Evolutionary conservation across 257 asterid genomes (phyloP), one percentile per base, ranked within the genome.

Genomic region (Cynanchum wilfordii): DNA sequence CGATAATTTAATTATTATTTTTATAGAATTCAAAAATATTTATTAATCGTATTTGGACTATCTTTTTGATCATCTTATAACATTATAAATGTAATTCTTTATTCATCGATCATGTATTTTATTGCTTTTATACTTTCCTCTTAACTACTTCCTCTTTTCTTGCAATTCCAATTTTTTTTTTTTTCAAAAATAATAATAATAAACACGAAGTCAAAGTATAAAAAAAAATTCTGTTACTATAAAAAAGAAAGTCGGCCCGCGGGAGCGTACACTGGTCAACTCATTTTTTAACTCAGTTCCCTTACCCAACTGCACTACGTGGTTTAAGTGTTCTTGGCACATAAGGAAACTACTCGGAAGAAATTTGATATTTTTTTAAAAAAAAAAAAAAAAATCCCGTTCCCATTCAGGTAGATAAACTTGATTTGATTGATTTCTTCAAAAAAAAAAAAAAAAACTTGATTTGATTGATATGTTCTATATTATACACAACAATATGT

Each of bases 231-330:
- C 10, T 10, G 10, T 8, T 42, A 7, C 52, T 15, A 17, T 5
- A 3, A 17, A 38, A 52, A 63, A n/a, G 52, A 64, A 25, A 20
- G 66, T 70, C 71, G 76, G 50, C 79, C 15, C 59, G 76, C 69
- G 58, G 82, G 70, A 66, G 22, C 17, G 69, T 7, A 29, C 16
- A 4, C 66, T 59, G 56, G 71, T 49, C 55, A 66, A 42, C 74
- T 44, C 40, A 13, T 0, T 33, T 25, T 62, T 20, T 38, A 60
- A 47, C 51, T 6, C 29, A 11, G 36, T 13, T 69, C 22, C 33
- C 16, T 5, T 15, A 16, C 12, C 19, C 20, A 17, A 19, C 22
- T 20, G 17, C 22, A n/a, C 30, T 2, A 55, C 22, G 33, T 36
- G 20, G 50, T 11, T 29, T 38, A 3, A 27, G 81, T 42, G 69